A percentile compares a stretch with the other conserved stretches of the same genome.
These are phyloP conservation scores for Petrea volubilis DNA, from an alignment of 257 asterid species.

Conservation along the genomic window DNA sequence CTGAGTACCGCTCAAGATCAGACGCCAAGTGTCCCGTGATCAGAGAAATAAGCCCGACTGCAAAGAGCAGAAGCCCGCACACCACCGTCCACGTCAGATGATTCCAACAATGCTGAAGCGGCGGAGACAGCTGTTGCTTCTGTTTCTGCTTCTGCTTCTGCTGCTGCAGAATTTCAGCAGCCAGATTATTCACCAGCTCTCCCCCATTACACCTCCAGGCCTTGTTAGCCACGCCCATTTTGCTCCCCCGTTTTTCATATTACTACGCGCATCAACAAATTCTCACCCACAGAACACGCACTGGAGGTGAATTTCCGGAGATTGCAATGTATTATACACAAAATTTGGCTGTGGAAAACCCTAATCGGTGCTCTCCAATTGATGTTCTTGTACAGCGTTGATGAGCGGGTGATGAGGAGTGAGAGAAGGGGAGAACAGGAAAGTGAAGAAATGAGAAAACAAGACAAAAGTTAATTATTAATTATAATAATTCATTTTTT, in stretches of 20 bases:
- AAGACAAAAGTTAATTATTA: too few relatives aligned
- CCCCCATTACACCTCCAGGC: constrained; percentile 53
- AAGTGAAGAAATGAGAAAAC: constrained; percentile 12
- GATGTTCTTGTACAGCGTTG: constrained; percentile 1
- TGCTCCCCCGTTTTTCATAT: constrained; percentile 43
- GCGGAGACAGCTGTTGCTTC: constrained; percentile 26
- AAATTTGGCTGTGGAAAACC: constrained; percentile 21
- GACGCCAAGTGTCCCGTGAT: constrained; percentile 96
- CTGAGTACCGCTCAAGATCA: constrained; percentile 93
- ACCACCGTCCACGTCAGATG: constrained; percentile 62
- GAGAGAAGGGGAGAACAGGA: neutral
- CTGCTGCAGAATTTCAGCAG: constrained; percentile 38
- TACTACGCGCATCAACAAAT: constrained; percentile 30
- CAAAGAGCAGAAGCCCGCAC: constrained; percentile 80
- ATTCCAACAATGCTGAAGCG: constrained; percentile 28
- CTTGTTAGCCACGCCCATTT: constrained; percentile 77
- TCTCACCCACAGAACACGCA: constrained; percentile 10
- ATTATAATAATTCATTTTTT: too few relatives aligned
- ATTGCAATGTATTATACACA: neutral
- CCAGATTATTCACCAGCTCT: constrained; percentile 40
- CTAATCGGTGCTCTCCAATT: constrained; percentile 15
- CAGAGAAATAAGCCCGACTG: constrained; percentile 84
- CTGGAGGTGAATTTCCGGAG: constrained; percentile 9
- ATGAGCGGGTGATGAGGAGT: neutral
- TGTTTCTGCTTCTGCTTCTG: constrained; percentile 34